Base-by-base conservation (phyloP, 2,329 filamentous ascomycete genomes). In the Aspergillus quadrilineatus region DNA sequence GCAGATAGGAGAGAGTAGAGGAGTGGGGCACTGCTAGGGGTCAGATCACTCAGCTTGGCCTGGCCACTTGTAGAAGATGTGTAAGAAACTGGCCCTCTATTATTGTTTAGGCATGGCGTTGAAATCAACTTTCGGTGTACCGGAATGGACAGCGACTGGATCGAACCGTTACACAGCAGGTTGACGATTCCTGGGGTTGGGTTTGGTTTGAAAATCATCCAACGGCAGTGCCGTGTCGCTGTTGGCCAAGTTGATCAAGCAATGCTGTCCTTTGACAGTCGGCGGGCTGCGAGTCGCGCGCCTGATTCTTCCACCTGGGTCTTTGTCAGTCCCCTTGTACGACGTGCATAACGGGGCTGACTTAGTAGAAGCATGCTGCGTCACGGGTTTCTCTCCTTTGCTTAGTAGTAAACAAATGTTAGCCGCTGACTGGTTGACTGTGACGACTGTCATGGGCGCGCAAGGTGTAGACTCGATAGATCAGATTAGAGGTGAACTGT, bases 261-360 rank as follows among this genome's bases (percentile, higher is more conserved):
- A 44, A 45, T 47, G 37, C 56, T 34, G 45, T 53, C 32, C 45
- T 50, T 41, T 48, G 49, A 50, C 57, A 55, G 47, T 36, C 50
- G 55, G 55, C 58, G 55, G 54, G 53, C 55, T 56, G 54, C 43
- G 56, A 53, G 39, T 58, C 45, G 39, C 42, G 45, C 54, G 42
- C 43, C 41, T 51, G 47, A 41, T 34, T 52, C 46, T 45, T 54
- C 50, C 29, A 36, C 39, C 42, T 45, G 53, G 58, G 55, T 45
- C 48, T 29, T 48, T 60, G 37, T 44, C 55, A 45, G 51, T 54
- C 22, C 57, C 63, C 64, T 63, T 64, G 64, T 64, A 65, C 63
- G 56, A 64, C 58, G 49, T 63, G 61, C 64, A 63, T 64, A 42
- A 57, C 54, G 43, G 22, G 53, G 41, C 51, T 42, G 54, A 52